A percentile compares a stretch with the other conserved stretches of the same genome.
Evolutionary conservation across 2,329 filamentous ascomycete genomes (phyloP).

Genomic region (Phyllosticta ampelicida): DNA sequence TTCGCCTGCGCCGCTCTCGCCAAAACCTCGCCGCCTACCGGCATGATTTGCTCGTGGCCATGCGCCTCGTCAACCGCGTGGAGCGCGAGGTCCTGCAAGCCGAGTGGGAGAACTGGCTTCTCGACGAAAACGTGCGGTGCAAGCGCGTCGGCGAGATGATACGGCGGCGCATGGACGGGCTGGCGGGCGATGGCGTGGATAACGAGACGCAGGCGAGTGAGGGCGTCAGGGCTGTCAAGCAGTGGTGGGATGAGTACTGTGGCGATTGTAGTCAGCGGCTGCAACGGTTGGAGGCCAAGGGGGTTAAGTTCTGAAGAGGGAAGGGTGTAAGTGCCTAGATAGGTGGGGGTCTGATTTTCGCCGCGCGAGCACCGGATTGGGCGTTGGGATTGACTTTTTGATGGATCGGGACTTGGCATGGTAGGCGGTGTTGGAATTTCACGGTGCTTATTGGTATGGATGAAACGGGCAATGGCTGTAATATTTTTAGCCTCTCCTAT

Average conservation of each 20-base stretch:
- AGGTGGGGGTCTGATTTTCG: too few relatives aligned
- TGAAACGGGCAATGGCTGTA: too few relatives aligned
- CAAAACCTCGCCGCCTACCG: conserved; percentile 74
- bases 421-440: too few relatives aligned
- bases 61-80: conserved; percentile 80
- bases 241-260: conserved; percentile 53
- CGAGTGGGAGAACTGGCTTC: conserved; percentile 90
- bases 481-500: too few relatives aligned
- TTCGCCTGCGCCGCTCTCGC: conserved; percentile 61
- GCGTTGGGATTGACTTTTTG: too few relatives aligned
- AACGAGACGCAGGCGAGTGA: conserved; percentile 27
- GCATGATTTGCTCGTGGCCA: conserved; percentile 81
- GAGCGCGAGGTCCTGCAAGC: conserved; percentile 76
- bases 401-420: too few relatives aligned
- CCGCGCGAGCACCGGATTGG: too few relatives aligned
- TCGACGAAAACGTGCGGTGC: conserved; percentile 68
- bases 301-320: background rate
- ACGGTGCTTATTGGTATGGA: too few relatives aligned
- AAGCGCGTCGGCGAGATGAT: conserved; percentile 47
- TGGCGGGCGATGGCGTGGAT: background rate
- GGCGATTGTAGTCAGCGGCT: conserved; percentile 42
- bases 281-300: conserved; percentile 4
- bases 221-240: conserved; percentile 26
- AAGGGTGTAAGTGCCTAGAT: too few relatives aligned
- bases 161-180: conserved; percentile 27